Evolutionary conservation across 352 stramenopile species (phyloP).

Genomic region (Ophiocytium majus): DNA sequence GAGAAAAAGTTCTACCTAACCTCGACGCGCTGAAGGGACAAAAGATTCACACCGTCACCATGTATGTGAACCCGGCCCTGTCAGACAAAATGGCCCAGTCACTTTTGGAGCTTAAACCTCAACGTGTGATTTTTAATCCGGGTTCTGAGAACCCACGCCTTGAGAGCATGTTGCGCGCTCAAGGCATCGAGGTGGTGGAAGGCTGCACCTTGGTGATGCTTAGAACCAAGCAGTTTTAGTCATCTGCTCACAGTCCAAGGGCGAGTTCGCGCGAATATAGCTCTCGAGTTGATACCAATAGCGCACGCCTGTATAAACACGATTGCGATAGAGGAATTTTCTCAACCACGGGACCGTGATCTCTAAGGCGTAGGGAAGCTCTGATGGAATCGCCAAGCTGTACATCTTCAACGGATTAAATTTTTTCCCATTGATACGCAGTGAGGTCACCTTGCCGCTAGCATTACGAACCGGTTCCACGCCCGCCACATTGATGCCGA

Average conservation of each 20-base stretch:
- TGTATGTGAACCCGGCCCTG: background rate
- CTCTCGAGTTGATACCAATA: background rate
- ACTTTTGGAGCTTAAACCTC: constrained; percentile 2
- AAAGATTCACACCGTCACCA: background rate
- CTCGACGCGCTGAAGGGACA: background rate
- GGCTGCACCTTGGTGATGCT: background rate
- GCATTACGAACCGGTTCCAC: no score
- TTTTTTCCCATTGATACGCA: no score
- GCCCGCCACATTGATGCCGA: no score
- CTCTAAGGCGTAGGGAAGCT: background rate
- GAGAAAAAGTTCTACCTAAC: background rate
- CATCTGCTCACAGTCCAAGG: background rate
- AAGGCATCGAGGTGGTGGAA: background rate
- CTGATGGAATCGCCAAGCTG: background rate
- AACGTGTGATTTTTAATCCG: constrained; percentile 8
- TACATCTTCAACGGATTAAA: constrained; percentile 5
- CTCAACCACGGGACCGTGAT: background rate
- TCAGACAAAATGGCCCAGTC: background rate
- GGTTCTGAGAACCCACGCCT: background rate
- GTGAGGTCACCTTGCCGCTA: no score
- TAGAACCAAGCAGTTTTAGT: constrained; percentile 1
- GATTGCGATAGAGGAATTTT: background rate
- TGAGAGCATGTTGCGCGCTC: background rate
- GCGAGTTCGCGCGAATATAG: constrained; percentile 2
- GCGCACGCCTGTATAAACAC: background rate